Conservation (phyloP, 2,329 filamentous ascomycete species). For the Dendrostoma leiphaemia region DNA sequence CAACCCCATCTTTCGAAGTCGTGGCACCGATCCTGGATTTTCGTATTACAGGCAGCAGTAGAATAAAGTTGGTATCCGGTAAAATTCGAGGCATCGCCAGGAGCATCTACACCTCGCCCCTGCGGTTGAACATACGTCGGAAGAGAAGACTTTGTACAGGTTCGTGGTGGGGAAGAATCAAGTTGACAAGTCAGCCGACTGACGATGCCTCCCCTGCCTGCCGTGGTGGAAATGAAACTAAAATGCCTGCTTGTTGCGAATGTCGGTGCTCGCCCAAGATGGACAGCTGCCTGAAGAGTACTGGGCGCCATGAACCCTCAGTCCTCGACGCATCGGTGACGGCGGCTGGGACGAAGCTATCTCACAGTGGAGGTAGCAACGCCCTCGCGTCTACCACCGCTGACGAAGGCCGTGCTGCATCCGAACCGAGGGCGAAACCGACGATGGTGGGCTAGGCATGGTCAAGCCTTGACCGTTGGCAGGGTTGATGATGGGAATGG, state of each 20-base stretch:
- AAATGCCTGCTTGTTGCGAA: conserved; percentile 41
- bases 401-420: conserved; percentile 55
- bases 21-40: conserved; percentile 32
- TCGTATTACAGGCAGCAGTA: conserved; percentile 24
- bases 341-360: conserved; percentile 32
- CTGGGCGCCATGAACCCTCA: conserved; percentile 34
- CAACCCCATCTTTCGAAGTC: conserved; percentile 39
- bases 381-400: conserved; percentile 48
- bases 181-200: conserved; percentile 30
- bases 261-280: conserved; percentile 50
- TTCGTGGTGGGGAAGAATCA: conserved; percentile 19
- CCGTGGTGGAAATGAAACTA: conserved; percentile 36
- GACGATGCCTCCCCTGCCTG: conserved; percentile 28
- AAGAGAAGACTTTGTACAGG: conserved; percentile 33
- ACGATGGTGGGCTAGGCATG: conserved; percentile 83
- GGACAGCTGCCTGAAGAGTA: conserved; percentile 38
- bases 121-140: conserved; percentile 33
- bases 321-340: conserved; percentile 35
- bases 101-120: conserved; percentile 26
- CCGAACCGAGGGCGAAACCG: conserved; percentile 57
- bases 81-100: conserved; percentile 29
- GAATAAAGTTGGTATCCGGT: conserved; percentile 31
- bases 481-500: conserved; percentile 97
- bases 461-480: conserved; percentile 70
- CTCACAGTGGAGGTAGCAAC: conserved; percentile 32